phyloP scores from a whole-genome alignment of 2,329 filamentous ascomycete species.

The Curvularia sp. region DNA sequence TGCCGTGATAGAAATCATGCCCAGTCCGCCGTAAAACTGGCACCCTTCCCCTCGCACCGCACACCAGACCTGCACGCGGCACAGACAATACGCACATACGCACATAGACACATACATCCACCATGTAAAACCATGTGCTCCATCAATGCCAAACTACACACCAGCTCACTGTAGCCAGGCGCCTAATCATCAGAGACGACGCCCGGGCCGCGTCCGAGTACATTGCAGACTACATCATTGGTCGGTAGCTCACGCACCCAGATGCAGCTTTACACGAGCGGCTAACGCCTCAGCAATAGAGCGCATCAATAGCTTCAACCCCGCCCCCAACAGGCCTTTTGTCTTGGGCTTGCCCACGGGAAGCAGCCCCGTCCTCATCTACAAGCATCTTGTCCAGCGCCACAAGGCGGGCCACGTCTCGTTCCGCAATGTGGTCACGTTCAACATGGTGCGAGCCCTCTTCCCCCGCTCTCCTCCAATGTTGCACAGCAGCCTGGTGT shows the following conservation, averaged over 20 bases:
- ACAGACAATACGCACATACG: slow-evolving; percentile 14
- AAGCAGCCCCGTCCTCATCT: slow-evolving; percentile 79
- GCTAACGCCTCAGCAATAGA: slow-evolving; percentile 57
- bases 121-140: slow-evolving; percentile 46
- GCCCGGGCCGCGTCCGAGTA: slow-evolving; percentile 73
- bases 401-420: slow-evolving; percentile 78
- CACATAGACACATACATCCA: slow-evolving; percentile 19
- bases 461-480: slow-evolving; percentile 18
- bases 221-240: slow-evolving; percentile 81
- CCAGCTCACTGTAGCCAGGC: slow-evolving; percentile 62
- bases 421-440: slow-evolving; percentile 87
- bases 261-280: slow-evolving; percentile 18
- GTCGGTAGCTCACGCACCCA: slow-evolving; percentile 52
- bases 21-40: slow-evolving; percentile 10
- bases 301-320: slow-evolving; percentile 78
- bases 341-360: slow-evolving; percentile 85
- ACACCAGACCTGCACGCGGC: slow-evolving; percentile 5
- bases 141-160: slow-evolving; percentile 19
- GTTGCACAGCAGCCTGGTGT: slow-evolving; percentile 29
- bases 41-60: slow-evolving; percentile 5
- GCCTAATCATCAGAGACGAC: slow-evolving; percentile 82
- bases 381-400: slow-evolving; percentile 75
- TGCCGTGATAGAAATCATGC: slow-evolving; percentile 28
- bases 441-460: slow-evolving; percentile 75
- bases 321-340: slow-evolving; percentile 75